Evolutionary conservation across 495 filamentous ascomycete species (phyloP), one percentile per base, ranked within the genome.

Genomic region (Bacidia rubella): DNA sequence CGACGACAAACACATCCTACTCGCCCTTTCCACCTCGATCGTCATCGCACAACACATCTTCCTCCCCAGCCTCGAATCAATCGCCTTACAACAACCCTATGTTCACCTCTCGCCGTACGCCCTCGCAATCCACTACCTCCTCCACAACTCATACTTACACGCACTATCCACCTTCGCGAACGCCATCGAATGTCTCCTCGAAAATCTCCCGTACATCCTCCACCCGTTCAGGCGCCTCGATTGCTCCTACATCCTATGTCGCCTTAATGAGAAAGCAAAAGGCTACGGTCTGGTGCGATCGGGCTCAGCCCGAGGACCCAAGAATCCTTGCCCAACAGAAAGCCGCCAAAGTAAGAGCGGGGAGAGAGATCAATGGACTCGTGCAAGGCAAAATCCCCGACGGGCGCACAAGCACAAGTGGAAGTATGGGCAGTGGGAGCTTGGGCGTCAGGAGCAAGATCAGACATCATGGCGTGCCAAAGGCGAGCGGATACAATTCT

Each of bases 271-370:
- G 92, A 45, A 87, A 87, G 59, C 92, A 99, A 63, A 99, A 97
- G 63, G 92, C 87, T 25, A 99, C 92, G 0, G 92, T 99, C 7
- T 99, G 92, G 92, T 96, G 90, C 67, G 93, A 97, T 58, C 88
- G 90, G 49, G 78, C 89, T 12, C 92, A 99, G 60, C 78, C 83
- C 47, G 88, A 97, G 67, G 93, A 99, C 67, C 86, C 93, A 10
- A 75, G 87, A 21, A 63, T 94, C 51, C 66, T 83, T 4, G 87
- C 86, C 22, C 79, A 85, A 59, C 86, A 93, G 60, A 75, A 83
- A 53, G 79, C 79, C 2, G 93, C 89, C 48, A 95, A 90, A 69
- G 76, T 82, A 67, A 71, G 87, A 47, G 93, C 93, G 2, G 80
- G 81, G 42, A 78, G 81, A 54, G 90, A 97, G 67, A 79, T 97